Percentiles rank a stretch among this genome's conserved stretches.
Evolutionary conservation across 2,329 filamentous ascomycete species (phyloP).

Genomic region (Epichloe brachyelytri): DNA sequence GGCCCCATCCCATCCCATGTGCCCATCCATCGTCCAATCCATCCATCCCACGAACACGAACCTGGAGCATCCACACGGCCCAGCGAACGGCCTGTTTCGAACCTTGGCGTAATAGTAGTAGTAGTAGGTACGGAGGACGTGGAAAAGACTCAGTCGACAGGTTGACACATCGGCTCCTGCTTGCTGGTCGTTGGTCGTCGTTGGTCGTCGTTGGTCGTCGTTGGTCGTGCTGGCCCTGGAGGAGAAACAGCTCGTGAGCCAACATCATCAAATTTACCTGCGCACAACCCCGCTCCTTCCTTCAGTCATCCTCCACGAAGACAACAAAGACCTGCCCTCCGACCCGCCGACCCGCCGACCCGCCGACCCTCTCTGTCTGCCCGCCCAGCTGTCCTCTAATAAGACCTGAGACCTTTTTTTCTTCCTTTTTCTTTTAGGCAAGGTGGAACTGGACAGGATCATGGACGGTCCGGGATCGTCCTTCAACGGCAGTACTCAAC

Average conservation of each 20-base stretch:
- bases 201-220: too few species aligned
- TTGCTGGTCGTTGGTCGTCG: too few species aligned
- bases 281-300: not conserved
- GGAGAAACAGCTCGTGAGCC: not conserved
- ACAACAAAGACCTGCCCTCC: not conserved
- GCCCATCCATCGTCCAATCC: not conserved
- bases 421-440: slow-evolving; percentile 8
- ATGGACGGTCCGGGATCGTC: slow-evolving; percentile 34
- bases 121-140: not conserved
- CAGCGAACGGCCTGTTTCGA: not conserved
- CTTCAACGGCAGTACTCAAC: slow-evolving; percentile 35
- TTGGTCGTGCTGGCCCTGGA: not conserved
- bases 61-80: not conserved
- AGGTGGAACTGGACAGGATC: slow-evolving; percentile 18
- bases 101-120: not conserved
- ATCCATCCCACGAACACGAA: too few species aligned
- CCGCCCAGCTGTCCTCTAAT: slow-evolving; percentile 3
- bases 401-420: slow-evolving; percentile 10
- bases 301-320: not conserved
- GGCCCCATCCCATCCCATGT: not conserved
- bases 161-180: not conserved
- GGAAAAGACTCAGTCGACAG: not conserved
- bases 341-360: not conserved
- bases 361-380: not conserved
- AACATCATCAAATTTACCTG: not conserved